These are phyloP conservation scores for Paramecium octaurelia DNA, from an alignment of 73 alveolate genomes.

Conservation along the genomic window DNA sequence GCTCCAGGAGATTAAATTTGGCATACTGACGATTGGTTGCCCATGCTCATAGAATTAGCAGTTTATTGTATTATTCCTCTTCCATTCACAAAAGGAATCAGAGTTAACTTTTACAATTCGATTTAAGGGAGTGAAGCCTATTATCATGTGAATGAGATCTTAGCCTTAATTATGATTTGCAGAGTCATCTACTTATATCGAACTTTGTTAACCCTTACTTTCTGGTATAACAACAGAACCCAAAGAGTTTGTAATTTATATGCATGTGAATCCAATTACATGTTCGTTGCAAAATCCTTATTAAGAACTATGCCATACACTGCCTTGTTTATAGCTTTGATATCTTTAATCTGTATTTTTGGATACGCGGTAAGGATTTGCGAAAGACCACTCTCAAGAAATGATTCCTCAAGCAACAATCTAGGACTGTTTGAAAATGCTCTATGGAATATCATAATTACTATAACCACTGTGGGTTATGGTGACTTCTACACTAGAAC, in stretches of 20 bases:
- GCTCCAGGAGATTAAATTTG: constrained; percentile 62
- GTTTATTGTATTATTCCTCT: constrained; percentile 66
- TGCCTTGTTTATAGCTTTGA: constrained; percentile 57
- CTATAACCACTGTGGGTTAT: constrained; percentile 96
- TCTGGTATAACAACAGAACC: constrained; percentile 71
- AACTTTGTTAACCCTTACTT: constrained; percentile 63
- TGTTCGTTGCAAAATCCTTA: constrained; percentile 71
- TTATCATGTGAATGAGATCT: constrained; percentile 67
- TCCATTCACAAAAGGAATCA: constrained; percentile 64
- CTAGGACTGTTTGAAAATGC: constrained; percentile 71
- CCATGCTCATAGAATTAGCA: constrained; percentile 61
- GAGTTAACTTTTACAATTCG: constrained; percentile 50
- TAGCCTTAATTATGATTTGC: constrained; percentile 54
- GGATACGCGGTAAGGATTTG: constrained; percentile 72
- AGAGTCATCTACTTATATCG: constrained; percentile 68
- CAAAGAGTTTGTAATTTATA: constrained; percentile 78
- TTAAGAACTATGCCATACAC: constrained; percentile 70
- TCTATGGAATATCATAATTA: constrained; percentile 91
- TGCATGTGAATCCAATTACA: constrained; percentile 74
- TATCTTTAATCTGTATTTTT: constrained; percentile 59
- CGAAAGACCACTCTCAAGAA: constrained; percentile 69
- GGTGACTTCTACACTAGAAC: constrained; percentile 96
- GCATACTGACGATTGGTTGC: constrained; percentile 58
- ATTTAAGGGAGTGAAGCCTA: constrained; percentile 53
- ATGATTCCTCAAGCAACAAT: not conserved